These are phyloP conservation scores for Craterostigma plantagineum DNA, from an alignment of 257 asterid species.

Conservation along the genomic window DNA sequence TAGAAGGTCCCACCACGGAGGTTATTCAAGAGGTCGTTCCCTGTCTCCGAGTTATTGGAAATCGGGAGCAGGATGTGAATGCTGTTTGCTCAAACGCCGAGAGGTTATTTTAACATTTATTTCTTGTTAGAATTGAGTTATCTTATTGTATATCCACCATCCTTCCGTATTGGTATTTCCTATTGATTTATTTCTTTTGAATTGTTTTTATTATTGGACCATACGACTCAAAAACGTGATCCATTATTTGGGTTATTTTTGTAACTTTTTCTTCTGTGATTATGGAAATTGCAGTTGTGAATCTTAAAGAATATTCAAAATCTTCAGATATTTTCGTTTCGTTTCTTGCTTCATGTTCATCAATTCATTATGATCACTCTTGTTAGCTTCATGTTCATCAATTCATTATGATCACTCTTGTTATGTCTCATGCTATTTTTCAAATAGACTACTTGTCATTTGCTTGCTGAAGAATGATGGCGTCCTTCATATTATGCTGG, in stretches of 20 bases:
- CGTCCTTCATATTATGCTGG: slow-evolving; percentile 31
- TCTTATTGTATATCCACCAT: background rate
- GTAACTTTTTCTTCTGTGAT: slow-evolving; percentile 1
- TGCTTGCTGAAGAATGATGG: slow-evolving; percentile 68
- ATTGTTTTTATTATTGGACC: background rate
- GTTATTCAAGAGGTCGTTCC: slow-evolving; percentile 57
- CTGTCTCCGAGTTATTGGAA: slow-evolving; percentile 40
- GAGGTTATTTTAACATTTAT: slow-evolving; percentile 33
- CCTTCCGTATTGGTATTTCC: slow-evolving; percentile 1
- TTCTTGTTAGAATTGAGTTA: slow-evolving; percentile 3
- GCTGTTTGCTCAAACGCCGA: slow-evolving; percentile 59
- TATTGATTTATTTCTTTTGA: background rate
- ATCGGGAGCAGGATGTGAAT: slow-evolving; percentile 18
- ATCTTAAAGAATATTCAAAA: too few relatives aligned
- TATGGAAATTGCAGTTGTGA: too few relatives aligned
- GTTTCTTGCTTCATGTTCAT: too few relatives aligned
- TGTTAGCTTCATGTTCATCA: background rate
- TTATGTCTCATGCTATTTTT: slow-evolving; percentile 1
- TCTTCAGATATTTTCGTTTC: slow-evolving; percentile 3
- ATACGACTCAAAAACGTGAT: too few relatives aligned
- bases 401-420: background rate
- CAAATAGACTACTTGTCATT: slow-evolving; percentile 50
- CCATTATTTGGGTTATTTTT: too few relatives aligned
- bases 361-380: too few relatives aligned
- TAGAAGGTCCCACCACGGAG: slow-evolving; percentile 45